Conservation (phyloP, 164 flowering plant species). For the Santalum album region DNA sequence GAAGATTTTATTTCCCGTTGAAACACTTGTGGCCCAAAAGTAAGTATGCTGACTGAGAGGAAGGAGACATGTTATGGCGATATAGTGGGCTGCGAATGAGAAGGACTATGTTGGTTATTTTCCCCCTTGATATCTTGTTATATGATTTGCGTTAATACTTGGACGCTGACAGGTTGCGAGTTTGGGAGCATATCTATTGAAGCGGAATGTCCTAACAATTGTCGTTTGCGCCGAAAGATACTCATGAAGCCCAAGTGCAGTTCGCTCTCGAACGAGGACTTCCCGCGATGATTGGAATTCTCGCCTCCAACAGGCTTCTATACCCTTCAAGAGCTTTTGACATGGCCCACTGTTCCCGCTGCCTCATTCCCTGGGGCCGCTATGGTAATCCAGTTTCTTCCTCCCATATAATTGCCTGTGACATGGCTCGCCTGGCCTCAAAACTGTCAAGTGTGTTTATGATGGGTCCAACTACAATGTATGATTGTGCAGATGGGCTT, state of each 20-base stretch:
- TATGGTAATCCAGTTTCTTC: constrained; percentile 30
- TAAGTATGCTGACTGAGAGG: too few species aligned
- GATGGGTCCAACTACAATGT: too few species aligned
- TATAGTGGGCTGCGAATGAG: too few species aligned
- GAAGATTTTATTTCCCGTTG: too few species aligned
- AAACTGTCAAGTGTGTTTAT: too few species aligned
- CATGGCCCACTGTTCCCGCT: constrained; percentile 96
- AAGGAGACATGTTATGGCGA: too few species aligned
- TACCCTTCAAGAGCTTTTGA: constrained; percentile 90
- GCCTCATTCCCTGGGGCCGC: constrained; percentile 88
- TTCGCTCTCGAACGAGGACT: constrained; percentile 93
- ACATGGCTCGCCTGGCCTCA: too few species aligned
- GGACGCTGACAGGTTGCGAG: constrained; percentile 68
- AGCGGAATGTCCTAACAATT: constrained; percentile 53
- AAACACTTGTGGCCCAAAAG: too few species aligned
- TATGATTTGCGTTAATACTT: background rate
- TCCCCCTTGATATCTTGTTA: too few species aligned
- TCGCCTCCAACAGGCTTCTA: constrained; percentile 76
- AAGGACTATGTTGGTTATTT: too few species aligned
- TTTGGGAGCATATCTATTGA: constrained; percentile 80
- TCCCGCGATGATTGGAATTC: constrained; percentile 85
- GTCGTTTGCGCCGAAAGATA: constrained; percentile 91
- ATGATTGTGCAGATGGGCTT: constrained; percentile 51
- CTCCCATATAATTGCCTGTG: too few species aligned
- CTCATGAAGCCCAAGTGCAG: constrained; percentile 90